A percentile compares a stretch with the other conserved stretches of the same genome.
Conservation (phyloP, 2,329 filamentous ascomycete genomes). For the Pseudodiploospora longispora region DNA sequence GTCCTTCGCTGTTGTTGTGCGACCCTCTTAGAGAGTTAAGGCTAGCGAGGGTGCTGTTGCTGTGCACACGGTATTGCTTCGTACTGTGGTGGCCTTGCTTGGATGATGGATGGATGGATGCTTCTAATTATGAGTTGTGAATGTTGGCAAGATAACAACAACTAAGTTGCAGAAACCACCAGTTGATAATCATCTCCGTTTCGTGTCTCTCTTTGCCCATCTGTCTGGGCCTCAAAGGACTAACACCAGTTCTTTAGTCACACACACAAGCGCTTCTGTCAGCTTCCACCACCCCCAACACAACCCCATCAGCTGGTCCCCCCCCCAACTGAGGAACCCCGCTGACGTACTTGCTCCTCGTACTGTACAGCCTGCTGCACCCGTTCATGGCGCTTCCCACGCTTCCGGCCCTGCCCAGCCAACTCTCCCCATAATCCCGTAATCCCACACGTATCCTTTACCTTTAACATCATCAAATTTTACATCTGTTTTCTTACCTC, state of each 20-base stretch:
- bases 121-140: no score
- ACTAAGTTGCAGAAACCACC: no score
- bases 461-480: background rate
- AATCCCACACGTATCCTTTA: background rate
- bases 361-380: slow-evolving; percentile 8
- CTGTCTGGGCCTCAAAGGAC: no score
- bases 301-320: slow-evolving; percentile 8
- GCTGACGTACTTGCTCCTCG: slow-evolving; percentile 1
- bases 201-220: no score
- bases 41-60: no score
- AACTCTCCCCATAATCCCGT: background rate
- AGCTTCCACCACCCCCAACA: background rate
- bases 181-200: no score
- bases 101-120: no score
- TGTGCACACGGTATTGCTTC: slow-evolving; percentile 2
- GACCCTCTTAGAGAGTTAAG: no score
- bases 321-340: slow-evolving; percentile 1
- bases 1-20: no score
- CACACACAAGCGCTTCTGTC: no score
- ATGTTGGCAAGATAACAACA: no score
- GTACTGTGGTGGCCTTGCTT: background rate
- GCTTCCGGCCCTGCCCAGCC: slow-evolving; percentile 1
- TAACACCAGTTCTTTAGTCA: no score
- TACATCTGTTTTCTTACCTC: background rate
- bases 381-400: background rate